These are phyloP conservation scores for Diplodia scrobiculata DNA, from an alignment of 2,329 filamentous ascomycete species.

Conservation along the genomic window DNA sequence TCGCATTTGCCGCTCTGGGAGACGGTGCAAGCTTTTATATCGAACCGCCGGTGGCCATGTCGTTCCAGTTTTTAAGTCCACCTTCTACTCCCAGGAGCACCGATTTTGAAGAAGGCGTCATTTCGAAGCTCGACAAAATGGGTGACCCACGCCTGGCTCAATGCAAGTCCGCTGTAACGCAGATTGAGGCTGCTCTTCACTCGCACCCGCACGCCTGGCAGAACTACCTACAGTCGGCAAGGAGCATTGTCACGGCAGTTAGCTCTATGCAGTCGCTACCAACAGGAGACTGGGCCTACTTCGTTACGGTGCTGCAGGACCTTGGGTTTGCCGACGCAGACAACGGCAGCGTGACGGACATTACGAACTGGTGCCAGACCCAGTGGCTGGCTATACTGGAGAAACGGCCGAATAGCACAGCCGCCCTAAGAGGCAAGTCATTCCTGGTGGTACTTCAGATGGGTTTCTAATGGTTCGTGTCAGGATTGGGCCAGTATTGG, in stretches of 20 bases:
- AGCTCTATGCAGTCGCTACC: slow-evolving; percentile 46
- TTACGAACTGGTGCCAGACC: slow-evolving; percentile 55
- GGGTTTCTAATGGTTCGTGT: slow-evolving; percentile 45
- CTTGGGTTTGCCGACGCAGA: slow-evolving; percentile 56
- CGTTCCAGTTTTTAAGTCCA: slow-evolving; percentile 18
- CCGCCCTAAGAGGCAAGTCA: slow-evolving; percentile 46
- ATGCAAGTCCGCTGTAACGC: slow-evolving; percentile 35
- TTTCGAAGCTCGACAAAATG: slow-evolving; percentile 9
- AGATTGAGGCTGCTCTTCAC: slow-evolving; percentile 42
- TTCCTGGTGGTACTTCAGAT: slow-evolving; percentile 30
- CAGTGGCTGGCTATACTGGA: slow-evolving; percentile 52
- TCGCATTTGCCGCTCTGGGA: slow-evolving; percentile 1
- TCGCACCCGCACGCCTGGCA: slow-evolving; percentile 39
- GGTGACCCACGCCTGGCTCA: slow-evolving; percentile 16
- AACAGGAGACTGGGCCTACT: slow-evolving; percentile 38
- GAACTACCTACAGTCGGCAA: slow-evolving; percentile 37
- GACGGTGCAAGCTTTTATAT: slow-evolving; percentile 9
- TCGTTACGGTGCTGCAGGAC: slow-evolving; percentile 52
- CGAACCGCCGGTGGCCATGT: slow-evolving; percentile 14
- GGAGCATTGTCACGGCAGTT: slow-evolving; percentile 46
- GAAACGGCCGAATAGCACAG: slow-evolving; percentile 49
- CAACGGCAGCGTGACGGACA: slow-evolving; percentile 48
- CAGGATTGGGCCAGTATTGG: slow-evolving; percentile 57
- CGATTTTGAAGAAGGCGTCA: background rate
- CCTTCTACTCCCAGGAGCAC: slow-evolving; percentile 8